Percentiles rank a stretch among this genome's conserved stretches.
These are phyloP conservation scores for Golubevia sp. DNA, from an alignment of 1,284 basidiomycete genomes.

Conservation along the genomic window DNA sequence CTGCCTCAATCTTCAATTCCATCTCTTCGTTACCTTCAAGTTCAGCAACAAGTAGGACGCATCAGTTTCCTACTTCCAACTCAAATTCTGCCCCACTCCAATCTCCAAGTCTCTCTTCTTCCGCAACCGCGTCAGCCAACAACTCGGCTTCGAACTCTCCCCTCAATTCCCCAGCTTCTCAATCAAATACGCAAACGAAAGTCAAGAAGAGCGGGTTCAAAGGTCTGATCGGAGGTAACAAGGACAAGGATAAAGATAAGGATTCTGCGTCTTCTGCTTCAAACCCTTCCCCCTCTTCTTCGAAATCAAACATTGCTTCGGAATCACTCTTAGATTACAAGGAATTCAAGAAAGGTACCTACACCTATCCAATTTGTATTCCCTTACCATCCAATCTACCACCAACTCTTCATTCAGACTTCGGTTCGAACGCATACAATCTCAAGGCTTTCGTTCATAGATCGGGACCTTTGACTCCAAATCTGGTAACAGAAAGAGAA, in stretches of 20 bases:
- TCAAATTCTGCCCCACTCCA: background rate
- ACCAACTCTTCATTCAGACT: slow-evolving; percentile 77
- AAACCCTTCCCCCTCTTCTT: slow-evolving; percentile 17
- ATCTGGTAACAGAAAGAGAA: slow-evolving; percentile 74
- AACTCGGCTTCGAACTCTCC: background rate
- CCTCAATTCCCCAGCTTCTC: slow-evolving; percentile 17
- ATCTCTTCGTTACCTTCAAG: background rate
- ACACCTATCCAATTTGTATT: slow-evolving; percentile 92
- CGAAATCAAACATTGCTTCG: slow-evolving; percentile 52
- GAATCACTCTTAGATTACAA: no score
- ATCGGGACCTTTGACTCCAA: slow-evolving; percentile 78
- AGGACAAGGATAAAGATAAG: slow-evolving; percentile 8
- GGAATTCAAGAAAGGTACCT: slow-evolving; percentile 87
- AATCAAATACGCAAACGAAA: no score
- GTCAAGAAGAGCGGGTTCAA: slow-evolving; percentile 36
- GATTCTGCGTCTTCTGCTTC: slow-evolving; percentile 2
- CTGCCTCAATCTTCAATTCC: no score
- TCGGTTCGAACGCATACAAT: slow-evolving; percentile 78
- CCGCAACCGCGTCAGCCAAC: background rate
- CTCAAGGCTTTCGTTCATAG: slow-evolving; percentile 83
- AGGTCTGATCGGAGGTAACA: background rate
- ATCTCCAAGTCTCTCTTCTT: background rate
- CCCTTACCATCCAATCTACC: slow-evolving; percentile 79
- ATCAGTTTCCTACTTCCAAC: background rate
- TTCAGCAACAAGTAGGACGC: background rate